Evolutionary conservation across 495 filamentous ascomycete species (phyloP).

Genomic region (Lineolata rhizophorae): DNA sequence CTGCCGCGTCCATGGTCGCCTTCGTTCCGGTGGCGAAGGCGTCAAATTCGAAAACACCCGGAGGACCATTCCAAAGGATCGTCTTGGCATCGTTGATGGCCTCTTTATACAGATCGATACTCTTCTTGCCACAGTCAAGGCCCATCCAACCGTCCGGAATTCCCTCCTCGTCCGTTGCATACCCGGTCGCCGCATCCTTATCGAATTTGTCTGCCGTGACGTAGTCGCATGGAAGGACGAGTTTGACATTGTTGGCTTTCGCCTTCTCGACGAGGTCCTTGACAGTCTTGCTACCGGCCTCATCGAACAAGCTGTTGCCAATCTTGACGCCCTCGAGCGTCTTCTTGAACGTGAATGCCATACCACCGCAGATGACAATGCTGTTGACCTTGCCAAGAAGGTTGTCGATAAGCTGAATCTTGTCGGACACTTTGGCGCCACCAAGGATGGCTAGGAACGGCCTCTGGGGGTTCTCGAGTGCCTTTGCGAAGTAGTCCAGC

Average conservation of each 20-base stretch:
- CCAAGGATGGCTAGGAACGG: constrained; percentile 98
- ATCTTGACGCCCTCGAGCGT: constrained; percentile 77
- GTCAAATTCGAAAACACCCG: constrained; percentile 94
- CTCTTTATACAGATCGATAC: constrained; percentile 60
- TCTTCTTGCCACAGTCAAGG: constrained; percentile 80
- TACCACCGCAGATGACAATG: constrained; percentile 89
- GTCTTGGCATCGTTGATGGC: constrained; percentile 78
- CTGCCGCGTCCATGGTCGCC: constrained; percentile 67
- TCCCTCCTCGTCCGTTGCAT: constrained; percentile 68
- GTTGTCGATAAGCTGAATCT: constrained; percentile 99
- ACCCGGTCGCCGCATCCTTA: constrained; percentile 57
- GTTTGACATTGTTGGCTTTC: constrained; percentile 82
- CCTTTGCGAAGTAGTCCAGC: constrained; percentile 97
- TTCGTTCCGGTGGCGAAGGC: constrained; percentile 82
- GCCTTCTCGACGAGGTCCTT: constrained; percentile 79
- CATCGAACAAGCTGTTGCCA: constrained; percentile 82
- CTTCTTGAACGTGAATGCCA: constrained; percentile 99
- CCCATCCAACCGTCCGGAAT: constrained; percentile 97
- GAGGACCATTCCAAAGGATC: constrained; percentile 94
- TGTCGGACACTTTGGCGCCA: constrained; percentile 95
- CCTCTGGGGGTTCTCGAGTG: constrained; percentile 75
- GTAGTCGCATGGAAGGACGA: constrained; percentile 88
- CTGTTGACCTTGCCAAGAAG: constrained; percentile 90
- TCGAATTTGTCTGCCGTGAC: constrained; percentile 88
- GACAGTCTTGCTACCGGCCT: constrained; percentile 85